A percentile compares a stretch with the other conserved stretches of the same genome.
Conservation (phyloP, 805 yeast species). For the Saccharomycopsis microspora region DNA sequence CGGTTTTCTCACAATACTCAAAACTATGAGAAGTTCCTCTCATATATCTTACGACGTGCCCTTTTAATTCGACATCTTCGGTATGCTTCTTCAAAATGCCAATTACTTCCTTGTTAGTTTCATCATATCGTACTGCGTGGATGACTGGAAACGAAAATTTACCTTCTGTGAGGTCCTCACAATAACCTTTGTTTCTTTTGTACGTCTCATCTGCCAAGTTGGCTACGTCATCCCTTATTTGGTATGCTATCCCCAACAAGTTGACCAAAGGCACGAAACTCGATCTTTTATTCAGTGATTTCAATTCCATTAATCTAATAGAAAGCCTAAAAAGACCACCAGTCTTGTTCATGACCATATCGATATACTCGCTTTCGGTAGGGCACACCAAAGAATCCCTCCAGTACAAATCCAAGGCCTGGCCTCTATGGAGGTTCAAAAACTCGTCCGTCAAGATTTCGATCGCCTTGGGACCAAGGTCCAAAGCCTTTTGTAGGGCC, state of each 20-base stretch:
- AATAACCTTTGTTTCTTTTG: conserved; percentile 57
- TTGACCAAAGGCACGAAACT: conserved; percentile 54
- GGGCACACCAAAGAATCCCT: conserved; percentile 56
- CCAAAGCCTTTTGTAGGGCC: conserved; percentile 42
- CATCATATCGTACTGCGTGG: conserved; percentile 39
- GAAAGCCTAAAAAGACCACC: conserved; percentile 81
- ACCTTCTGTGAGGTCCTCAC: conserved; percentile 86
- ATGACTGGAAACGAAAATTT: conserved; percentile 81
- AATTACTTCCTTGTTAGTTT: conserved; percentile 29
- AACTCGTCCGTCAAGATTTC: conserved; percentile 56
- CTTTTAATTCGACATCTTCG: conserved; percentile 35
- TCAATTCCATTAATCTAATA: conserved; percentile 44
- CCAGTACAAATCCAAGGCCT: conserved; percentile 85
- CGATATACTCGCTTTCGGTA: conserved; percentile 48
- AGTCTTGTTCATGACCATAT: conserved; percentile 81
- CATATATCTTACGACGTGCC: conserved; percentile 38
- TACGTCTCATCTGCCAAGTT: conserved; percentile 47
- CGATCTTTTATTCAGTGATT: conserved; percentile 10
- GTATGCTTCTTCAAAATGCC: conserved; percentile 45
- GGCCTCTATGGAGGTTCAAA: conserved; percentile 78
- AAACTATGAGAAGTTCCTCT: conserved; percentile 28
- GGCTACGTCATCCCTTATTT: conserved; percentile 74
- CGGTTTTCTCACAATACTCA: conserved; percentile 25
- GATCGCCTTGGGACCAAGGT: conserved; percentile 24
- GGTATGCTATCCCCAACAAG: conserved; percentile 72